Evolutionary conservation across 805 yeast species (phyloP), one percentile per base, ranked within the genome.

Genomic region (Dipodascus geniculatus): DNA sequence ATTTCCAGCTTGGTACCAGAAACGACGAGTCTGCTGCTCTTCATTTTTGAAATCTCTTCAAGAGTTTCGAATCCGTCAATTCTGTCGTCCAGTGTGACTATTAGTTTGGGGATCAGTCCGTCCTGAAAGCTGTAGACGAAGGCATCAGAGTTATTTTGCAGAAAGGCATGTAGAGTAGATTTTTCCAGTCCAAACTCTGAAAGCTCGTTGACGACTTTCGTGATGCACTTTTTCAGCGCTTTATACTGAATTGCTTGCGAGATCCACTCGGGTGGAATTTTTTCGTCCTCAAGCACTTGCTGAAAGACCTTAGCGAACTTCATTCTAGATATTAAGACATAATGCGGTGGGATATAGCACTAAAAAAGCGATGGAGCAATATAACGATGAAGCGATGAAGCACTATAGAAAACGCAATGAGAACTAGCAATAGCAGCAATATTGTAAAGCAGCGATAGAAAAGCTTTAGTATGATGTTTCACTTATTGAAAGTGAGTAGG

Each of bases 251-350:
- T 83, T 14, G 89, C 86, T 3, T 79, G 76, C 24, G 72, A 75
- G 0, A 77, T 69, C 93, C 93, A 85, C 22, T 79, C 83, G 23
- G 70, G 72, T 3, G 91, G 91, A 16, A 84, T 71, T 1, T 76
- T 74, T 50, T 81, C 83, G 53, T 77, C 82, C 38, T 71, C 71
- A 22, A 85, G 72, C 1, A 81, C 76, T 60, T 82, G 79, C 62
- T 85, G 84, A 54, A 82, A 77, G 3, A 78, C 75, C 64, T 85
- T 85, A 2, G 87, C 90, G 64, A 85, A 85, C 74, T 85, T 85
- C 91, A 85, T 85, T 8, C 8, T 47, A n/a, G n/a, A n/a, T n/a
- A n/a, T n/a, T n/a, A n/a, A n/a, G n/a, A n/a, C n/a, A 22, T 38
- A 11, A n/a, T 14, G 19, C 8, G 44, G 44, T 38, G 14, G 33